Base-by-base conservation (phyloP, 257 asterid species). In the Petrea volubilis region DNA sequence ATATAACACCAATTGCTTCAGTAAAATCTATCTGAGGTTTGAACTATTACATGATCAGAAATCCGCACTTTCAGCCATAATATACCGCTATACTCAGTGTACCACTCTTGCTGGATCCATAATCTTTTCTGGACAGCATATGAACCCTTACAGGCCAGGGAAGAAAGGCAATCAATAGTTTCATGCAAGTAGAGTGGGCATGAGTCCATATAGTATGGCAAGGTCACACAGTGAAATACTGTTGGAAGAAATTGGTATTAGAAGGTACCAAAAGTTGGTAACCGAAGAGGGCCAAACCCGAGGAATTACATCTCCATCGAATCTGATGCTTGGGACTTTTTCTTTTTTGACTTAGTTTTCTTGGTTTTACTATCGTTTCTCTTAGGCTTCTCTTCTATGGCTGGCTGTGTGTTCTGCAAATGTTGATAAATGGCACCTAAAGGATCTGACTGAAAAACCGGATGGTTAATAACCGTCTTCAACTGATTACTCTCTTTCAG, bases 371-470 rank as follows among this genome's bases (percentile, higher is more conserved):
- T 62, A 18, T 76, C 89, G 68, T 56, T 80, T 69, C 50, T 79
- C 79, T 74, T 90, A 43, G 86, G 84, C 77, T 87, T 86, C 74
- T 78, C 84, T 0, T 84, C 89, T 1, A 10, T 27, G 11, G 67
- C 41, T 13, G 96, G 96, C 67, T 90, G 98, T 12, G 97, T 90
- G 75, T 72, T 80, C 84, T 80, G 87, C 79, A 90, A 69, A 78
- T 90, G 95, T 71, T 84, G 90, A 82, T 64, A 75, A 80, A 90
- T 87, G 59, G 97, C 85, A 38, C 78, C 88, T 46, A 93, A 36
- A 17, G 97, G 97, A 80, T 93, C 87, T 1, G 92, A 78, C 59
- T 83, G 88, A 64, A 85, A 93, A 56, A 67, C 74, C 0, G 93
- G 88, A 85, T 90, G 83, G 43, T 59, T 77, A 11, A 88, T 67